Conservation (phyloP, 371 early-diverging fungal genomes). For the Amoeboaphelidium occidentale region DNA sequence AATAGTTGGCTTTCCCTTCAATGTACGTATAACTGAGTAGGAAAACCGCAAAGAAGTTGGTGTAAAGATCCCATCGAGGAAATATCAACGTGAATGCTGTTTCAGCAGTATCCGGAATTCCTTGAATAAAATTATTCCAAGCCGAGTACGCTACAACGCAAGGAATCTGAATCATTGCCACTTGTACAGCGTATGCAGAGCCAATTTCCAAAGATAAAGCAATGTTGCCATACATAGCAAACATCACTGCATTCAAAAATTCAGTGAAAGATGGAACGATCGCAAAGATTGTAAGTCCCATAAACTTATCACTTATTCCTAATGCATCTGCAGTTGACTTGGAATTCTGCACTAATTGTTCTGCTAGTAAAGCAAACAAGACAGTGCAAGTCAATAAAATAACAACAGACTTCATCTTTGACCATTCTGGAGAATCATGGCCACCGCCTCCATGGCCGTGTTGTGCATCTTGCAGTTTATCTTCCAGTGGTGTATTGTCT, state of each 20-base stretch:
- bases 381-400: conserved; percentile 60
- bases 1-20: conserved; percentile 84
- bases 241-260: conserved; percentile 87
- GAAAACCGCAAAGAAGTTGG: conserved; percentile 67
- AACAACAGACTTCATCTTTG: conserved; percentile 42
- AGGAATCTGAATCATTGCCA: conserved; percentile 81
- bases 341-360: conserved; percentile 47
- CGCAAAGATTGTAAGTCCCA: conserved; percentile 71
- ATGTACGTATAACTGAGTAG: conserved; percentile 50
- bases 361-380: conserved; percentile 64
- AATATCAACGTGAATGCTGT: conserved; percentile 52
- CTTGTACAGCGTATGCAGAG: conserved; percentile 84
- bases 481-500: no score
- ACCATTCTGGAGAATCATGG: conserved; percentile 86
- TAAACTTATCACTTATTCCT: conserved; percentile 53
- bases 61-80: conserved; percentile 66
- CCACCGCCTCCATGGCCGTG: conserved; percentile 26
- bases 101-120: not conserved
- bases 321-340: conserved; percentile 34
- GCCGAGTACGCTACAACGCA: conserved; percentile 41
- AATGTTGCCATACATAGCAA: conserved; percentile 77
- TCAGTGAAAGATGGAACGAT: conserved; percentile 89
- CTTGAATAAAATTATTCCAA: conserved; percentile 12
- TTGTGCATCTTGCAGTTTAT: not conserved
- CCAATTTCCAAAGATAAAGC: conserved; percentile 85